Evolutionary conservation across 23 red algal species (phyloP), one percentile per base, ranked within the genome.

Genomic region (Gracilaria vermiculophylla): DNA sequence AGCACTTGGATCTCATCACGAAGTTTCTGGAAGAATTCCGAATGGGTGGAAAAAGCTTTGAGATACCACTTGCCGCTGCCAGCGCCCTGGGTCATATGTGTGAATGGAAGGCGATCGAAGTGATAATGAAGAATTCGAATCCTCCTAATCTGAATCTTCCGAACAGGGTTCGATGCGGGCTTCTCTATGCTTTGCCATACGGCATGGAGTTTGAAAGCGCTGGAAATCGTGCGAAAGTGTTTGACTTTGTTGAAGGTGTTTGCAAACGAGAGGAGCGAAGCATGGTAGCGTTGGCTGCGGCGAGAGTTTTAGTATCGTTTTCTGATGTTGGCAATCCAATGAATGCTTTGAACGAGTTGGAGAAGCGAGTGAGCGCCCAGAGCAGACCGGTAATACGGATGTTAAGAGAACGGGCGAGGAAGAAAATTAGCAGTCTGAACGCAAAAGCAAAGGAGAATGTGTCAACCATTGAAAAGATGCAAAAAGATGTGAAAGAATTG

Each of bases 61-160:
- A 88, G 53, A 88, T 88, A 44, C 69, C 84, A 14, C 84, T 58
- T 31, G 62, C 69, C 9, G 84, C 84, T 19, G 84, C 84, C 3
- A 77, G 53, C n/a, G 84, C 69, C 14, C 42, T 88, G 32, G 84
- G 83, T 32, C 56, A 77, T 29, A 40, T 88, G 70, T 39, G 84
- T 60, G 84, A 88, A 32, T 88, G 84, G 84, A 78, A 76, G 48
- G 84, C 84, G 17, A 51, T 47, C 29, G 54, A 88, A 62, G 50
- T 88, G 54, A 52, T 88, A 31, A 88, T 88, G 70, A 76, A 44
- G 32, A 77, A 77, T 32, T 47, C 58, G 7, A 37, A 41, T 49
- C 69, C 69, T 5, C 69, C 66, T 27, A 67, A 88, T 56, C 24
- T 31, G 6, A 77, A 78, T 0, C 52, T 88, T n/a, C 69, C 83